A percentile compares a stretch with the other conserved stretches of the same genome.
Evolutionary conservation across 2,329 filamentous ascomycete species (phyloP).

Genomic region (Colletotrichum shisoi): DNA sequence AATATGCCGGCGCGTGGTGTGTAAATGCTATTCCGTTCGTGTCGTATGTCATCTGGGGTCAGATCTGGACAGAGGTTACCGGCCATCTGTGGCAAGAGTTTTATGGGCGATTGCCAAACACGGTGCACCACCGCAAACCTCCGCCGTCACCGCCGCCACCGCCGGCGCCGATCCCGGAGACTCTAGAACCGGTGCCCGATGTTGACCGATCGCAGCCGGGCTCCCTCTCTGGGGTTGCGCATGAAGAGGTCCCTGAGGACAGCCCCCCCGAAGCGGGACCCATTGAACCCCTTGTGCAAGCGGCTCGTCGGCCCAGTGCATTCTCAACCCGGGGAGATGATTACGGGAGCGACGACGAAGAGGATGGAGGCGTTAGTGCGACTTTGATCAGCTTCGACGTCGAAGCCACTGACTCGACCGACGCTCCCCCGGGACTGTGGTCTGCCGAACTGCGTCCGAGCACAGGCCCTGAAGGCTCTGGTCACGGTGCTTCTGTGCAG

Average conservation of each 20-base stretch:
- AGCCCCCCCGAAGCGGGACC: slow-evolving; percentile 4
- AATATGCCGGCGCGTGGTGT: slow-evolving; percentile 55
- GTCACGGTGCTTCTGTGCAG: slow-evolving; percentile 43
- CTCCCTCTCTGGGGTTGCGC: slow-evolving; percentile 9
- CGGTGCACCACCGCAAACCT: slow-evolving; percentile 45
- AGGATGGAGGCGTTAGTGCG: slow-evolving; percentile 62
- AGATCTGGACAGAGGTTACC: slow-evolving; percentile 50
- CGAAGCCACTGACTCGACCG: slow-evolving; percentile 63
- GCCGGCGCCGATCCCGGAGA: slow-evolving; percentile 36
- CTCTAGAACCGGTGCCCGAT: slow-evolving; percentile 17
- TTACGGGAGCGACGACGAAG: slow-evolving; percentile 65
- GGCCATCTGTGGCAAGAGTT: slow-evolving; percentile 52
- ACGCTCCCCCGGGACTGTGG: slow-evolving; percentile 63
- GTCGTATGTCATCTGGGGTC: slow-evolving; percentile 55
- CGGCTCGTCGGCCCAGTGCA: slow-evolving; percentile 55
- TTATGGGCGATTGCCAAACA: slow-evolving; percentile 52
- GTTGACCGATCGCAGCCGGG: slow-evolving; percentile 14
- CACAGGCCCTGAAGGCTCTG: slow-evolving; percentile 47
- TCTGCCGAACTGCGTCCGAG: slow-evolving; percentile 66
- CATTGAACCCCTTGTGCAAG: slow-evolving; percentile 44
- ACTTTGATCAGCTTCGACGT: slow-evolving; percentile 69
- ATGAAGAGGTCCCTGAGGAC: slow-evolving; percentile 7
- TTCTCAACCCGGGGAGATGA: slow-evolving; percentile 61
- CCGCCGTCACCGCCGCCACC: slow-evolving; percentile 40
- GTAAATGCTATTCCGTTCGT: slow-evolving; percentile 58